Percentiles rank a stretch among this genome's conserved stretches.
Evolutionary conservation across 495 filamentous ascomycete genomes (phyloP).

Genomic region (Hypoxylon fragiforme): DNA sequence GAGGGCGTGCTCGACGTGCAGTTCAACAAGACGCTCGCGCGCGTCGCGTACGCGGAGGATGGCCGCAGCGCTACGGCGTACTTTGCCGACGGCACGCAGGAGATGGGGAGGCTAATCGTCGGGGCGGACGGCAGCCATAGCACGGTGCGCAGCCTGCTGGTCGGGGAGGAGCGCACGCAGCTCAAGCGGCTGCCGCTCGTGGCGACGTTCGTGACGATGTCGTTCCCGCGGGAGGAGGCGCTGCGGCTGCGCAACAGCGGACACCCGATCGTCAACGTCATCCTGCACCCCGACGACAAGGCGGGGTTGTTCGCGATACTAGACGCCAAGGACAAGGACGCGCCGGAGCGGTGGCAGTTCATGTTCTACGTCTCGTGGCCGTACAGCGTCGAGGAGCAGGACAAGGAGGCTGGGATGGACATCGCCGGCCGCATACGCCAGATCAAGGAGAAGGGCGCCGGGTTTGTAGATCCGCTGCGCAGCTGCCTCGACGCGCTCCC

Average conservation of each 20-base stretch:
- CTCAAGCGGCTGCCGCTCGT: conserved; percentile 38
- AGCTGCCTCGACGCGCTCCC: conserved; percentile 48
- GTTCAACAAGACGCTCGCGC: conserved; percentile 36
- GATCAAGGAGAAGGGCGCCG: conserved; percentile 43
- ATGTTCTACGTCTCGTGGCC: conserved; percentile 40
- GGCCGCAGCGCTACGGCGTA: conserved; percentile 63
- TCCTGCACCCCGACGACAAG: conserved; percentile 32
- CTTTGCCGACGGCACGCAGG: conserved; percentile 69
- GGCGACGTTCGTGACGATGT: conserved; percentile 40
- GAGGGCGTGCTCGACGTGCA: conserved; percentile 35
- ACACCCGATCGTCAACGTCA: conserved; percentile 33
- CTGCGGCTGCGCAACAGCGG: conserved; percentile 33
- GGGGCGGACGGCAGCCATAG: conserved; percentile 55
- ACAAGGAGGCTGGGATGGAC: conserved; percentile 22
- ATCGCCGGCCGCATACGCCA: conserved; percentile 20
- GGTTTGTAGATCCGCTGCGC: conserved; percentile 45
- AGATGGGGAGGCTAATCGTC: conserved; percentile 46
- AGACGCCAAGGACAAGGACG: conserved; percentile 42
- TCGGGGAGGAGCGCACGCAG: conserved; percentile 41
- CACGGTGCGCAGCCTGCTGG: conserved; percentile 42
- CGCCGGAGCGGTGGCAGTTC: conserved; percentile 52
- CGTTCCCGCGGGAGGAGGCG: conserved; percentile 41
- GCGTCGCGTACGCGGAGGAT: conserved; percentile 35
- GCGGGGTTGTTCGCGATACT: conserved; percentile 41
- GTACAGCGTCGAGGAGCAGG: conserved; percentile 38